These are phyloP conservation scores for Coemansia erecta DNA, from an alignment of 192 early-diverging fungal genomes.

Conservation along the genomic window DNA sequence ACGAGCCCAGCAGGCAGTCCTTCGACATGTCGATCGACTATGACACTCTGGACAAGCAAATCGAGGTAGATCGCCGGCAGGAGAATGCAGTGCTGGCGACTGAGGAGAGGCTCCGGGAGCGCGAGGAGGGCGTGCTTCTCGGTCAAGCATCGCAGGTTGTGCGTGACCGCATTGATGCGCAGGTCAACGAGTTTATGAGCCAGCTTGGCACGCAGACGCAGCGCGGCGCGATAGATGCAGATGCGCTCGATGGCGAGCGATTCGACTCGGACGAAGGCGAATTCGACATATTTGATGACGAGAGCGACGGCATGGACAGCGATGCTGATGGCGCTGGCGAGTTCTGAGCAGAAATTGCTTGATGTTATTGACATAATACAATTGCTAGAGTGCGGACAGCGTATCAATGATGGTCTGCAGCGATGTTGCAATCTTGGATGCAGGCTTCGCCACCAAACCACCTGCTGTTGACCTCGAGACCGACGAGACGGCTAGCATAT, in stretches of 20 bases:
- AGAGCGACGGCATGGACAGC: conserved; percentile 11
- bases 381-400: too few species aligned
- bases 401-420: too few species aligned
- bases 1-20: neutral
- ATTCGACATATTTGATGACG: conserved; percentile 29
- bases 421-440: too few species aligned
- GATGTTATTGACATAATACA: neutral
- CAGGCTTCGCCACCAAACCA: too few species aligned
- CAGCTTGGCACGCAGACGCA: conserved; percentile 15
- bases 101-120: conserved; percentile 15
- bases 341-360: neutral
- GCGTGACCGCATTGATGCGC: conserved; percentile 23
- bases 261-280: conserved; percentile 17
- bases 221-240: neutral
- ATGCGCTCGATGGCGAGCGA: neutral
- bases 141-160: conserved; percentile 23
- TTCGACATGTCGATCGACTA: conserved; percentile 20
- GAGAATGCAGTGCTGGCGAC: conserved; percentile 14
- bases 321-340: neutral
- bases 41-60: conserved; percentile 18
- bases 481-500: too few species aligned
- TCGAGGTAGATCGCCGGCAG: conserved; percentile 14
- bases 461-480: too few species aligned
- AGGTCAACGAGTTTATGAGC: conserved; percentile 36
- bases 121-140: conserved; percentile 7